Evolutionary conservation across 78 protist species (phyloP).

Genomic region (Anaeramoeba flamelloides): DNA sequence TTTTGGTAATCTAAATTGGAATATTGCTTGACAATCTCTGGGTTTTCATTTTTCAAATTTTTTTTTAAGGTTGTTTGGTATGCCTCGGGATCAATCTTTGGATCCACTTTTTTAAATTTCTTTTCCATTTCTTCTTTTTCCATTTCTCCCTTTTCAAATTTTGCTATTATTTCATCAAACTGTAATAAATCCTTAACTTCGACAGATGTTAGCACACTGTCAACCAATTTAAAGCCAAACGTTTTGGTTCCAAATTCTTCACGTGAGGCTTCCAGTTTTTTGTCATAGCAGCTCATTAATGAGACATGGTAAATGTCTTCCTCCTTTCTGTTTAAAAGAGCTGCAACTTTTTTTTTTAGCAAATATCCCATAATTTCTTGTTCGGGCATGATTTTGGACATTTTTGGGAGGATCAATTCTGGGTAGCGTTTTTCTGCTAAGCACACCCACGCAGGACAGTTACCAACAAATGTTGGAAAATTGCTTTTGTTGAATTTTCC

Average conservation of each 20-base stretch:
- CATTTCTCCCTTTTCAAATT: too few species aligned
- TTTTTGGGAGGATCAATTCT: neutral
- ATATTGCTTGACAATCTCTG: neutral
- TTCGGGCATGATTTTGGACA: neutral
- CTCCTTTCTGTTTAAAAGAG: neutral
- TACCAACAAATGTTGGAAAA: too few species aligned
- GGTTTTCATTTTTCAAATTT: too few species aligned
- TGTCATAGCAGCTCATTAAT: neutral
- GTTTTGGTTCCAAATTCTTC: neutral
- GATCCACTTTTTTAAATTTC: too few species aligned
- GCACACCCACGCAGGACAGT: neutral
- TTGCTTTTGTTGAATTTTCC: too few species aligned
- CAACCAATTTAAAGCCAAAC: neutral
- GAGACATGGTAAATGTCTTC: neutral
- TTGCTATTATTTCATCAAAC: too few species aligned
- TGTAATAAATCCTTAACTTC: neutral
- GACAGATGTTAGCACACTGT: neutral
- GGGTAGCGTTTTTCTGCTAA: neutral
- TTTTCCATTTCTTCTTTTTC: too few species aligned
- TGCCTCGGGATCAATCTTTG: too few species aligned
- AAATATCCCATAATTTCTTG: neutral
- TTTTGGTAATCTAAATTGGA: neutral
- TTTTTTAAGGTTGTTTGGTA: too few species aligned
- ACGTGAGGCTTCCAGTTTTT: neutral
- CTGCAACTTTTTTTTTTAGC: neutral